phyloP scores from a whole-genome alignment of 1,284 basidiomycete species.

The Microbotryum silenes-acaulis region DNA sequence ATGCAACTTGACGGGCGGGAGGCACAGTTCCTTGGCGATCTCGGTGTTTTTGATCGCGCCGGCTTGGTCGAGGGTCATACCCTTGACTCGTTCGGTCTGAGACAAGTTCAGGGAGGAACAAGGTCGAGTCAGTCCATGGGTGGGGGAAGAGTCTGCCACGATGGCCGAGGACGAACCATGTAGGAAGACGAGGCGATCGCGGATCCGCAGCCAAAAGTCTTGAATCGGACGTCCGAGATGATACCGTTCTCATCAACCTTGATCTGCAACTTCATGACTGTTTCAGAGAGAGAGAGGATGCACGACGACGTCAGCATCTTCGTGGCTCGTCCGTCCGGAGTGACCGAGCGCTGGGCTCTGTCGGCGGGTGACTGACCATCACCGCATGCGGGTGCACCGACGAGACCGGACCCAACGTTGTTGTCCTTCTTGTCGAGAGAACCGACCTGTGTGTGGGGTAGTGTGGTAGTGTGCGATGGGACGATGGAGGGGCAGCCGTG shows the following conservation, averaged over 20 bases:
- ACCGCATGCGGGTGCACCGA: constrained; percentile 92
- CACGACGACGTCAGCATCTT: neutral
- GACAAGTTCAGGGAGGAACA: constrained; percentile 36
- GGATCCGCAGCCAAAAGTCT: constrained; percentile 93
- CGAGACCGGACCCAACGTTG: constrained; percentile 93
- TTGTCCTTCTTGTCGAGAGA: constrained; percentile 84
- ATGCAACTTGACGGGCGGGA: constrained; percentile 88
- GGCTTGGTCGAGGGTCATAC: constrained; percentile 85
- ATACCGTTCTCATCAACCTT: constrained; percentile 86
- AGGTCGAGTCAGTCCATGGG: constrained; percentile 33
- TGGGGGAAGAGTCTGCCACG: too few relatives aligned
- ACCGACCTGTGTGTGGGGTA: constrained; percentile 59
- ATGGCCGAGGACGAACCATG: constrained; percentile 47
- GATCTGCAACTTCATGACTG: constrained; percentile 99
- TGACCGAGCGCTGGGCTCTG: too few relatives aligned
- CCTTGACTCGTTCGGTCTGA: constrained; percentile 86
- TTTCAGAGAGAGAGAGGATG: constrained; percentile 37
- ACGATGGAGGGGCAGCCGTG: too few relatives aligned
- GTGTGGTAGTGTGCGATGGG: too few relatives aligned
- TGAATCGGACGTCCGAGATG: constrained; percentile 98
- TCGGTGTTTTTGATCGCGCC: constrained; percentile 98
- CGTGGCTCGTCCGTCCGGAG: neutral
- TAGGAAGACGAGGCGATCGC: constrained; percentile 95
- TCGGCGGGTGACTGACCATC: constrained; percentile 39
- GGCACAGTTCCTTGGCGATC: constrained; percentile 89